phyloP scores from a whole-genome alignment of 495 filamentous ascomycete genomes.

The Parachaetomium inaequale region DNA sequence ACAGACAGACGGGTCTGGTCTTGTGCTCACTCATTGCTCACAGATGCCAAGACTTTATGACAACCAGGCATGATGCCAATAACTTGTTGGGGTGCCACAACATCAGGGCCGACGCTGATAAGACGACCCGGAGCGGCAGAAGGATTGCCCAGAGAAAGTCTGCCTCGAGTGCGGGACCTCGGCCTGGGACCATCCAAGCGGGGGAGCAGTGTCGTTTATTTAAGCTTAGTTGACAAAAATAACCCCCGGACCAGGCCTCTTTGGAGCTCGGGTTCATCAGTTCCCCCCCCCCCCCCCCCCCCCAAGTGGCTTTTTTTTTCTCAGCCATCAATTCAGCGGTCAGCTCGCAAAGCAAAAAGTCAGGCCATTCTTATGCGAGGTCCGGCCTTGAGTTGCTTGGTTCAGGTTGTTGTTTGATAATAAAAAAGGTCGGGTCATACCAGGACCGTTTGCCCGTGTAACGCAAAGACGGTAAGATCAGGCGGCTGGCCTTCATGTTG shows the following conservation, averaged over 20 bases:
- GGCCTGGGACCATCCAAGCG: background rate
- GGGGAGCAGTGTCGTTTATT: constrained; percentile 28
- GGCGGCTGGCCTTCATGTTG: constrained; percentile 15
- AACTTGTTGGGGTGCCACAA: background rate
- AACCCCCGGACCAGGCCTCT: background rate
- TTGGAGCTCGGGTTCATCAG: background rate
- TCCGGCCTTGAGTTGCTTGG: background rate
- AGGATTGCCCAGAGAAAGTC: background rate
- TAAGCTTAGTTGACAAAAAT: constrained; percentile 35
- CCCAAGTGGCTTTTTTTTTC: background rate
- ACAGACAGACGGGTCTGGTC: background rate
- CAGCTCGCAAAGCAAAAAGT: background rate
- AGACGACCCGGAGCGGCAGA: background rate
- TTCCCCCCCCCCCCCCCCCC: background rate
- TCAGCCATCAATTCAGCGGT: background rate
- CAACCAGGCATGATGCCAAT: background rate
- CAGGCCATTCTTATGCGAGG: background rate
- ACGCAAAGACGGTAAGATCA: constrained; percentile 13
- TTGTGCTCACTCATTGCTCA: background rate
- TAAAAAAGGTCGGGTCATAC: background rate
- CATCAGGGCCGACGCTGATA: background rate
- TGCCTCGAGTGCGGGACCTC: background rate
- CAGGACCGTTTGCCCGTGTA: constrained; percentile 6
- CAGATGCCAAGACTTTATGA: background rate
- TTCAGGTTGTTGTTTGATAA: background rate